Evolutionary conservation across 176 grass and related monocot species (phyloP), one percentile per base, ranked within the genome.

Genomic region (Zea luxurians): DNA sequence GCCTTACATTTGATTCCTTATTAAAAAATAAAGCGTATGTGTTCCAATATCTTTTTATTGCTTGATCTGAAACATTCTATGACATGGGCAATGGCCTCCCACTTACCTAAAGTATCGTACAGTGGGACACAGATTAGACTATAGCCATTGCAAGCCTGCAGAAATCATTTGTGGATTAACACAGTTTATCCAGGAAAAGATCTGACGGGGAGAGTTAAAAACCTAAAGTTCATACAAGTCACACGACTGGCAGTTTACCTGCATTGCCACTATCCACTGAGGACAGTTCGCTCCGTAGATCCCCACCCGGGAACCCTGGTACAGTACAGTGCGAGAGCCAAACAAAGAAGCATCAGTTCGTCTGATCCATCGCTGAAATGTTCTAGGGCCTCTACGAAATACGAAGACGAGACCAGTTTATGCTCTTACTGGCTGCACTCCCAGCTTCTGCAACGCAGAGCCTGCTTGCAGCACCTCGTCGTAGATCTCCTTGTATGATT

Each of bases 261-360:
- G 77, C 96, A 99, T 99, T 47, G 76, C 81, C 46, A 89, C 88
- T 72, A 93, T 83, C 96, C 96, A 99, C 81, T 99, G 86, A 79
- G 96, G 96, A 65, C 96, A 99, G 83, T 99, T 99, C 64, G 83
- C 53, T 80, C 92, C 92, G 70, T 95, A 99, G 45, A 99, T 93
- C 66, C 96, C 96, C 48, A 99, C 67, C 18, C 87, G 58, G 37
- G 92, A 90, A 62, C 92, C 90, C 96, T 99, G 40, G 21, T 58
- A 80, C 16, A 67, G 40, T 27, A 12, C 37, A 75, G 27, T 27
- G 1, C 27, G 27, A 27, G 27, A 15, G 85, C 48, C 20, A 78
- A 82, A 17, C 40, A 74, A 73, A 61, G 35, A 71, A 63, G 4
- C 66, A 79, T 89, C 43, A 70, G 16, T 47, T 42, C 34, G 38